Conservation (phyloP, 2,329 filamentous ascomycete genomes). For the Huntiella abstrusa region DNA sequence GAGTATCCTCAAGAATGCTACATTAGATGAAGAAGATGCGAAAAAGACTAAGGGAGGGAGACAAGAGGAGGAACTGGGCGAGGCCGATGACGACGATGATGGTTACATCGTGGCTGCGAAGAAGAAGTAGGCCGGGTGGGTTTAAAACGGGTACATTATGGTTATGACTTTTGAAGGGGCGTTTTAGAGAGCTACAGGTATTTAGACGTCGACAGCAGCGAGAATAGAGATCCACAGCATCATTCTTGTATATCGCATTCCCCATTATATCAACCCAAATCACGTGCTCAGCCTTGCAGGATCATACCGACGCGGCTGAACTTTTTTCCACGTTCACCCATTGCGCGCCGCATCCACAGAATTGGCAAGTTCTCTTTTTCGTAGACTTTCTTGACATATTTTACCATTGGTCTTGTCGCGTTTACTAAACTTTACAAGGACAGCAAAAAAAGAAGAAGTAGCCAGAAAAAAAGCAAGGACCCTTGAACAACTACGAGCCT, state of each 20-base stretch:
- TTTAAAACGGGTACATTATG: no score
- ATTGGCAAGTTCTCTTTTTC: no score
- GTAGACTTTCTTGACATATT: no score
- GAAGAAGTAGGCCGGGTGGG: conserved; percentile 17
- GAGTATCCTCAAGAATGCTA: conserved; percentile 35
- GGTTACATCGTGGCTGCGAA: conserved; percentile 19
- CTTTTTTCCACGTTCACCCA: background rate
- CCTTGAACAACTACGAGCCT: background rate
- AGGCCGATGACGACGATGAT: conserved; percentile 31
- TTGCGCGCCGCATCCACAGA: no score
- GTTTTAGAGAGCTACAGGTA: background rate
- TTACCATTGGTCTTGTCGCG: no score
- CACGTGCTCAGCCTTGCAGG: conserved; percentile 11
- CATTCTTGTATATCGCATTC: background rate
- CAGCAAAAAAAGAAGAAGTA: background rate
- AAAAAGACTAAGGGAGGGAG: conserved; percentile 16
- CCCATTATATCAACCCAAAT: conserved; percentile 13
- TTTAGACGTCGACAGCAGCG: no score
- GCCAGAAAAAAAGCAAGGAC: background rate
- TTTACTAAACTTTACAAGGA: no score
- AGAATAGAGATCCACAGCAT: no score
- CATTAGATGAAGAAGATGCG: conserved; percentile 23
- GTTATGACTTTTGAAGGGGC: no score
- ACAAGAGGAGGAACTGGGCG: conserved; percentile 32
- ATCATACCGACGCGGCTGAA: conserved; percentile 10